A percentile compares a stretch with the other conserved stretches of the same genome.
phyloP scores from a whole-genome alignment of 768 basidiomycete genomes.

The Lactarius hatsudake region DNA sequence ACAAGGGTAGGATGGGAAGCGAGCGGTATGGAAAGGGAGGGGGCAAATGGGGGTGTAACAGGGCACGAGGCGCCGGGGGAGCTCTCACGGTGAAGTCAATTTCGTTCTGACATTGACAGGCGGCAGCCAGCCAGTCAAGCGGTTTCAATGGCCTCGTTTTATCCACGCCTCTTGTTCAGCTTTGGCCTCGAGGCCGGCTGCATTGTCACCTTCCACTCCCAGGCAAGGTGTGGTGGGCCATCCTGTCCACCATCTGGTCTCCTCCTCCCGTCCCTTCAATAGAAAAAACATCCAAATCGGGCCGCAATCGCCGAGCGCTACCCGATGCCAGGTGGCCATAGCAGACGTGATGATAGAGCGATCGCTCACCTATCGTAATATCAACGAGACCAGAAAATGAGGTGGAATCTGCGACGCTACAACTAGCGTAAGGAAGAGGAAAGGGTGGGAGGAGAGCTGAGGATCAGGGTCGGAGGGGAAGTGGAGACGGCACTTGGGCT shows the following conservation, averaged over 20 bases:
- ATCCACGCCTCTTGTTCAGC: slow-evolving; percentile 15
- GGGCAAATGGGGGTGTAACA: neutral
- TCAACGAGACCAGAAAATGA: neutral
- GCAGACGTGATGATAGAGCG: slow-evolving; percentile 6
- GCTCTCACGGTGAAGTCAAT: slow-evolving; percentile 18
- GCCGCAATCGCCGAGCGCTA: slow-evolving; percentile 23
- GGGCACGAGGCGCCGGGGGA: slow-evolving; percentile 19
- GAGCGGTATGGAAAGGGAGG: neutral
- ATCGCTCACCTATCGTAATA: slow-evolving; percentile 15
- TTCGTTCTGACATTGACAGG: slow-evolving; percentile 20
- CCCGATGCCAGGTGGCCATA: slow-evolving; percentile 19
- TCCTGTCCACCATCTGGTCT: neutral
- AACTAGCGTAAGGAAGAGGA: neutral
- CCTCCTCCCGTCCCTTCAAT: slow-evolving; percentile 9
- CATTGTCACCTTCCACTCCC: neutral
- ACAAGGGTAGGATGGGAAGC: slow-evolving; percentile 6
- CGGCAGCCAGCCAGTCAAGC: slow-evolving; percentile 14
- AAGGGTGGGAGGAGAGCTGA: neutral
- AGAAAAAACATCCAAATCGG: slow-evolving; percentile 16
- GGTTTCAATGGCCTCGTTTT: slow-evolving; percentile 21
- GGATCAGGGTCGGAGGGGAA: slow-evolving; percentile 22
- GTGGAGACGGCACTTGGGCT: neutral
- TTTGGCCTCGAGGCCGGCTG: slow-evolving; percentile 14
- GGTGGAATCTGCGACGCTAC: neutral
- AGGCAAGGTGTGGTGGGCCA: neutral